Conservation (phyloP, 306 rosid genomes). For the Oemleria cerasiformis region DNA sequence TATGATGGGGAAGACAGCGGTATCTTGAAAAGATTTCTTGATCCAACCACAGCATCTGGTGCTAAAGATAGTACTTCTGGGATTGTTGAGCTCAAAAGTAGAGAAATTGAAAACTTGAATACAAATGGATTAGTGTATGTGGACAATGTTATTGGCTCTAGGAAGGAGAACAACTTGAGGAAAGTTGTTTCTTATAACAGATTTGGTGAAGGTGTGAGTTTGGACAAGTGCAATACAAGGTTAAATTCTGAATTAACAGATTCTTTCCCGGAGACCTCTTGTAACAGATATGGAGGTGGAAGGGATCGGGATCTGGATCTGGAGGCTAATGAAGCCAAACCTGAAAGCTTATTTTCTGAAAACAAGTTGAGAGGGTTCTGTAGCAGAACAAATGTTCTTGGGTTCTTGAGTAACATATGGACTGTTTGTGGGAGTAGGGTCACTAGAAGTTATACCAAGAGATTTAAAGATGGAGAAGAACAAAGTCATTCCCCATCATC, state of each 20-base stretch:
- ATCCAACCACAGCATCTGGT: constrained; percentile 24
- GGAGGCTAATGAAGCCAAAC: constrained; percentile 31
- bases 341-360: constrained; percentile 22
- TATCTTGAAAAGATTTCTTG: constrained; percentile 32
- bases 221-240: background rate
- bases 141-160: constrained; percentile 12
- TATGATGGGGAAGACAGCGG: constrained; percentile 20
- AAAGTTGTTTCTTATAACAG: constrained; percentile 15
- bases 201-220: constrained; percentile 5
- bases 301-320: constrained; percentile 38
- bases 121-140: constrained; percentile 16
- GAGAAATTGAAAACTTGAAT: constrained; percentile 23
- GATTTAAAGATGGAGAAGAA: constrained; percentile 44
- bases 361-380: constrained; percentile 20
- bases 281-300: constrained; percentile 21
- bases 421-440: constrained; percentile 25
- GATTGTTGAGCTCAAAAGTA: constrained; percentile 10
- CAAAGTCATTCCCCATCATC: constrained; percentile 29
- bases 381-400: constrained; percentile 16
- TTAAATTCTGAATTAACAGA: constrained; percentile 21
- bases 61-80: constrained; percentile 21
- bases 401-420: constrained; percentile 26
- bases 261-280: constrained; percentile 15
- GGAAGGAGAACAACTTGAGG: constrained; percentile 18
- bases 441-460: constrained; percentile 33